phyloP scores from a whole-genome alignment of 2,329 filamentous ascomycete species.

The Aspergillus fischeri region DNA sequence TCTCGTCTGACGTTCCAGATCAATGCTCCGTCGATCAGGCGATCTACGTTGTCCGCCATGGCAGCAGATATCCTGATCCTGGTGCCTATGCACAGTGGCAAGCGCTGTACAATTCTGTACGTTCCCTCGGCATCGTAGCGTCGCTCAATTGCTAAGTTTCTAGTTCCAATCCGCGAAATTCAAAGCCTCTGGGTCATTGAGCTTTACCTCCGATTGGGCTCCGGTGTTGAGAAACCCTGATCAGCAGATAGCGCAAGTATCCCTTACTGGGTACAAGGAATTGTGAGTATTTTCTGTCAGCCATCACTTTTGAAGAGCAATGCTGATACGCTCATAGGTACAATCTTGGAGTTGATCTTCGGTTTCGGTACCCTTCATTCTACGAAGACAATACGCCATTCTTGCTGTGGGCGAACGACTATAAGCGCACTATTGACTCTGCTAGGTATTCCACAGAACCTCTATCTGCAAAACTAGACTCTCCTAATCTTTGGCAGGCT shows the following conservation, averaged over 20 bases:
- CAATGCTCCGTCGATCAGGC: constrained; percentile 59
- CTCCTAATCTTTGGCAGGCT: constrained; percentile 56
- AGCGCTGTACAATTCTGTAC: constrained; percentile 26
- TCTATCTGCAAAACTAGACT: constrained; percentile 20
- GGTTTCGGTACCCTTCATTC: constrained; percentile 39
- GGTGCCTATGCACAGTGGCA: constrained; percentile 58
- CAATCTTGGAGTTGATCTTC: constrained; percentile 14
- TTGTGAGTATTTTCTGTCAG: constrained; percentile 10
- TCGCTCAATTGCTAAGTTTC: background rate
- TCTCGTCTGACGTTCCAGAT: constrained; percentile 52
- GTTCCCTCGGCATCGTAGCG: background rate
- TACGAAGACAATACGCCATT: constrained; percentile 49
- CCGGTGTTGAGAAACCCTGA: constrained; percentile 53
- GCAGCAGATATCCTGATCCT: constrained; percentile 59
- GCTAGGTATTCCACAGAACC: constrained; percentile 25
- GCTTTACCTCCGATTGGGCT: constrained; percentile 57
- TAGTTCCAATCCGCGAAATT: constrained; percentile 54
- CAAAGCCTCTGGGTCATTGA: constrained; percentile 49
- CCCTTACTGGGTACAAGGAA: constrained; percentile 61
- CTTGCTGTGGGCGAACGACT: constrained; percentile 63
- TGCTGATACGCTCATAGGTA: constrained; percentile 27
- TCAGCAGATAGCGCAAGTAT: constrained; percentile 56
- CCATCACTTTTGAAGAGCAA: background rate
- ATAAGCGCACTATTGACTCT: constrained; percentile 45
- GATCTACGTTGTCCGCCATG: constrained; percentile 58